Percentiles rank a stretch among this genome's conserved stretches.
Evolutionary conservation across 2,329 filamentous ascomycete genomes (phyloP).

Genomic region (Aspergillus neotritici): DNA sequence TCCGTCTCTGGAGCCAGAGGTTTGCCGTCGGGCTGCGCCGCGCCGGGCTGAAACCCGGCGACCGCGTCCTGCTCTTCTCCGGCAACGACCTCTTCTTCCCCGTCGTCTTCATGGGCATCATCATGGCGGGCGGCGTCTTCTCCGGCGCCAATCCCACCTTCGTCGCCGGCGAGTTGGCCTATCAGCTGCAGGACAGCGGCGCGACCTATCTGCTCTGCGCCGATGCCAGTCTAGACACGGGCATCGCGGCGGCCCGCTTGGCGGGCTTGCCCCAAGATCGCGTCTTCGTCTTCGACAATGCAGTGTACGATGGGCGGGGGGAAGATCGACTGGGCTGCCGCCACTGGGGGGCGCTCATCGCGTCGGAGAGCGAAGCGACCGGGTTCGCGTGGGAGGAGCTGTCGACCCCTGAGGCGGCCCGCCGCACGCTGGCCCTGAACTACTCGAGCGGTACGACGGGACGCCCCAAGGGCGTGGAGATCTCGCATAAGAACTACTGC

Average conservation of each 20-base stretch:
- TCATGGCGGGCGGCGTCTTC: conserved; percentile 75
- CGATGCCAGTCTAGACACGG: conserved; percentile 55
- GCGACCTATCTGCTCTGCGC: conserved; percentile 60
- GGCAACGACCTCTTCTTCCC: conserved; percentile 71
- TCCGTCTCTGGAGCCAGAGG: conserved; percentile 66
- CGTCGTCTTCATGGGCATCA: conserved; percentile 62
- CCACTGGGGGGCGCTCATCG: conserved; percentile 62
- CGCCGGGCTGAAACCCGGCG: conserved; percentile 60
- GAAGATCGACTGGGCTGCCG: conserved; percentile 39
- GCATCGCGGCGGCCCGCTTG: conserved; percentile 59
- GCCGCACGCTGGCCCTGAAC: conserved; percentile 59
- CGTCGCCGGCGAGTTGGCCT: conserved; percentile 64
- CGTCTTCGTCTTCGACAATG: conserved; percentile 63
- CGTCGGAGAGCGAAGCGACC: conserved; percentile 46
- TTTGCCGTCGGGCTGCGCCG: conserved; percentile 62
- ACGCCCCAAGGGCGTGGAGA: conserved; percentile 75
- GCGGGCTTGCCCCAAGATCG: conserved; percentile 50
- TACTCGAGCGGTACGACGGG: conserved; percentile 72
- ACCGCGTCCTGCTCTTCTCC: conserved; percentile 68
- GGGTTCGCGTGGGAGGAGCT: conserved; percentile 56
- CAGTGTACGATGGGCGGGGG: conserved; percentile 41
- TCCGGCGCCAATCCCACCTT: conserved; percentile 68
- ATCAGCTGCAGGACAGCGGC: conserved; percentile 67
- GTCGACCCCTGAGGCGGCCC: conserved; percentile 37
- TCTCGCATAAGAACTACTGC: conserved; percentile 71